Evolutionary conservation across 2,329 filamentous ascomycete genomes (phyloP).

Genomic region (Calycina herbarum): DNA sequence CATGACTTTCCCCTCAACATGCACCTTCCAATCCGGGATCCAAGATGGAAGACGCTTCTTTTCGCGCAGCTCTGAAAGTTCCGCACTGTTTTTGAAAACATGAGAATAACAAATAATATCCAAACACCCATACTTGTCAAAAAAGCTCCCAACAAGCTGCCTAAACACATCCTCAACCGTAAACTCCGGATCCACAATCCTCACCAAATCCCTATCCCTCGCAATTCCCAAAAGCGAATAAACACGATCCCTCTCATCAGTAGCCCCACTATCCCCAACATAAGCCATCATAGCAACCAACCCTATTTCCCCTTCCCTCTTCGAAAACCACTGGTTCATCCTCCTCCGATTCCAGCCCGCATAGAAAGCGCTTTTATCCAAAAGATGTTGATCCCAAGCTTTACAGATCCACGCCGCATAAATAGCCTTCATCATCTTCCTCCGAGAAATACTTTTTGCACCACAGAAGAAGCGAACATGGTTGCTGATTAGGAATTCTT

Average conservation of each 20-base stretch:
- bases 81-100: not conserved
- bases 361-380: slow-evolving; percentile 6
- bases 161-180: slow-evolving; percentile 8
- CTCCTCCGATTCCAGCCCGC: slow-evolving; percentile 13
- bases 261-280: slow-evolving; percentile 10
- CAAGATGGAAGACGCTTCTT: not conserved
- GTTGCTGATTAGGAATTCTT: too few relatives aligned
- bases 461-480: too few relatives aligned
- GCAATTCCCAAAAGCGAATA: slow-evolving; percentile 14
- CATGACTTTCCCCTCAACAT: too few relatives aligned
- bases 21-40: slow-evolving; percentile 8
- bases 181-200: not conserved
- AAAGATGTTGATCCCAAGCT: slow-evolving; percentile 1
- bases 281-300: slow-evolving; percentile 16
- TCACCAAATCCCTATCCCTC: not conserved
- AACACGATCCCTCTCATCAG: slow-evolving; percentile 13
- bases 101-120: slow-evolving; percentile 14
- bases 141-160: slow-evolving; percentile 7
- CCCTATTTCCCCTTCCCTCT: not conserved
- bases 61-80: too few relatives aligned
- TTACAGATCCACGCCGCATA: not conserved
- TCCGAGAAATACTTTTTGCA: too few relatives aligned
- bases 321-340: slow-evolving; percentile 11
- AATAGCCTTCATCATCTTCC: too few relatives aligned
- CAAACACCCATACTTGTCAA: slow-evolving; percentile 10